These are phyloP conservation scores for Coccomyxa subellipsoidea DNA, from an alignment of 163 green algal species.

Conservation along the genomic window DNA sequence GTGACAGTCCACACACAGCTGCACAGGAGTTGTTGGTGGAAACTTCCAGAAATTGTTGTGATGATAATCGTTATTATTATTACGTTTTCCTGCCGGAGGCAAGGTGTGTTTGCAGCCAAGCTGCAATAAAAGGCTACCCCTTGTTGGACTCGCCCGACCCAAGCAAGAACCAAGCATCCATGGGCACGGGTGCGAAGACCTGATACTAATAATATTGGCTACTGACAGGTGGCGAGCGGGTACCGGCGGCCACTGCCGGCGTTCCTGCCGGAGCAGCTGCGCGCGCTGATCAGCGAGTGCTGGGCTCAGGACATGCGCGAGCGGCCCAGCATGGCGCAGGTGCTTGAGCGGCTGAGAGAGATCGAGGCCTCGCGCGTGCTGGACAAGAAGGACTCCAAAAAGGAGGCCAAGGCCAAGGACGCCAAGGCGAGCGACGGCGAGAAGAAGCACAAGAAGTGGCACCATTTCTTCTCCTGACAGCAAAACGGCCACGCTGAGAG, in stretches of 20 bases:
- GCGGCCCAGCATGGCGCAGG: background rate
- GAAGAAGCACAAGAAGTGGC: no score
- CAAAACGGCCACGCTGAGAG: no score
- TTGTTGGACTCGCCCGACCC: background rate
- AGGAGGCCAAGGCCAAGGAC: background rate
- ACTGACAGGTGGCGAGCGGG: constrained; percentile 27
- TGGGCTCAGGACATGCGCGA: constrained; percentile 30
- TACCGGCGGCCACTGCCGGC: constrained; percentile 33
- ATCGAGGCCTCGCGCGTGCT: background rate
- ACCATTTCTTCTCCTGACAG: no score
- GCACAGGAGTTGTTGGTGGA: no score
- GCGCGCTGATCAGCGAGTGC: constrained; percentile 39
- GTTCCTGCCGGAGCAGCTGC: constrained; percentile 31
- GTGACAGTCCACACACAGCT: no score
- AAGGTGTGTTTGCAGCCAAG: no score
- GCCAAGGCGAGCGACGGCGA: no score
- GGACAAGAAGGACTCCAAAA: background rate
- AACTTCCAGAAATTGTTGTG: no score
- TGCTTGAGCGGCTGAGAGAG: background rate
- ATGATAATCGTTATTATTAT: no score
- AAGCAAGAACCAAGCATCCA: background rate
- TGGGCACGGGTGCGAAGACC: no score
- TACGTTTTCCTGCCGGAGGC: no score
- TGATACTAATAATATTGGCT: no score
- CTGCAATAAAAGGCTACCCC: background rate